Conservation (phyloP, 345 rosid genomes). For the Leavenworthia alabamica region DNA sequence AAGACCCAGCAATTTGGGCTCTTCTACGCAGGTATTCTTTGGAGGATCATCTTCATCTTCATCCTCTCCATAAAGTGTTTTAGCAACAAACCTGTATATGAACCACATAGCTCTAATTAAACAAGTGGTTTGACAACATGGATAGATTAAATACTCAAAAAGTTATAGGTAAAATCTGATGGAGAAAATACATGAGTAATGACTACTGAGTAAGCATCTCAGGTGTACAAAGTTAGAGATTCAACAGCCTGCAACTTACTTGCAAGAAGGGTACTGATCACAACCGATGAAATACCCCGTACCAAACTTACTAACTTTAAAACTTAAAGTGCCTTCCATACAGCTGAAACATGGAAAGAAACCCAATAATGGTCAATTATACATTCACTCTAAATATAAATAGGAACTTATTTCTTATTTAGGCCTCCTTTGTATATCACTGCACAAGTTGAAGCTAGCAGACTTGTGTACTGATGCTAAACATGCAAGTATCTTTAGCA, state of each 20-base stretch:
- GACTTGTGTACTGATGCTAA: neutral
- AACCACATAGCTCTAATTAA: constrained; percentile 16
- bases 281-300: constrained; percentile 93
- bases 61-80: constrained; percentile 68
- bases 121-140: neutral
- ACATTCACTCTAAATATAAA: neutral
- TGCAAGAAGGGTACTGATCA: constrained; percentile 87
- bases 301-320: constrained; percentile 79
- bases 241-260: constrained; percentile 47
- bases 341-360: constrained; percentile 56
- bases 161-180: neutral
- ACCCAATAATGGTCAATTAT: neutral
- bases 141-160: neutral
- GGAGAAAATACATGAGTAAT: neutral
- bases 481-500: neutral
- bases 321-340: constrained; percentile 69
- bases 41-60: constrained; percentile 61
- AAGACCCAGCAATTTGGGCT: constrained; percentile 80
- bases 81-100: constrained; percentile 72
- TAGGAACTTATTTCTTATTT: neutral
- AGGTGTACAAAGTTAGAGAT: too few species aligned
- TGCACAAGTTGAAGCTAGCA: neutral
- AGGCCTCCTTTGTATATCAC: neutral
- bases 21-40: constrained; percentile 43
- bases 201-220: too few species aligned